These are phyloP conservation scores for Trichophyton simii DNA, from an alignment of 2,329 filamentous ascomycete species.

Conservation along the genomic window DNA sequence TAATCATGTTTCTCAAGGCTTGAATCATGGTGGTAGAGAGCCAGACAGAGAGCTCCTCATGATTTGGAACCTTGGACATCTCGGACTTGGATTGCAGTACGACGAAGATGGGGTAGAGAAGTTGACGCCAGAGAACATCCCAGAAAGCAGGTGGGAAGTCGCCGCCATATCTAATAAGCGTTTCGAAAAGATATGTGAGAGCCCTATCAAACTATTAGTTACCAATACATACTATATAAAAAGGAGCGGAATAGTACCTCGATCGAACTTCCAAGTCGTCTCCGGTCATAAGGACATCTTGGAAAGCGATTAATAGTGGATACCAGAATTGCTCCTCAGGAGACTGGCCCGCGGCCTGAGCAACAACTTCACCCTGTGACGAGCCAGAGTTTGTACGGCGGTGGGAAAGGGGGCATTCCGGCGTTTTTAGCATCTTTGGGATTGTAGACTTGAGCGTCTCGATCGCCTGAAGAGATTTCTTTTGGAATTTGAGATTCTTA, in stretches of 20 bases:
- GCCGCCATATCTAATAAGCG: conserved; percentile 75
- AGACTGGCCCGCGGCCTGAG: conserved; percentile 45
- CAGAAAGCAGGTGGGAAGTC: conserved; percentile 91
- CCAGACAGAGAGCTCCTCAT: conserved; percentile 97
- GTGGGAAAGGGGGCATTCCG: conserved; percentile 81
- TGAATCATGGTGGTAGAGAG: conserved; percentile 99
- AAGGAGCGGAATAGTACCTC: conserved; percentile 34
- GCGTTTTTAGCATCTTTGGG: conserved; percentile 86
- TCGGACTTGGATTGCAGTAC: conserved; percentile 92
- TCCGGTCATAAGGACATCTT: conserved; percentile 97
- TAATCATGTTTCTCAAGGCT: conserved; percentile 94
- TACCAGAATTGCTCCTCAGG: conserved; percentile 99
- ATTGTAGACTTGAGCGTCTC: conserved; percentile 90
- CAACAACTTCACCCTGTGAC: background rate
- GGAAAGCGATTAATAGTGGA: conserved; percentile 92
- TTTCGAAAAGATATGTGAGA: conserved; percentile 92
- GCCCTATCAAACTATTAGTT: conserved; percentile 38
- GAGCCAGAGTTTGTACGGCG: conserved; percentile 38
- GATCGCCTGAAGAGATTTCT: conserved; percentile 92
- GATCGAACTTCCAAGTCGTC: conserved; percentile 94
- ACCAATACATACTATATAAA: background rate
- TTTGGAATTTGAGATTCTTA: conserved; percentile 97
- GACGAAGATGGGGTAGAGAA: conserved; percentile 97
- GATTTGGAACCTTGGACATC: conserved; percentile 87
- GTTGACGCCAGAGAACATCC: conserved; percentile 95